Evolutionary conservation across 2,329 filamentous ascomycete species (phyloP), one percentile per base, ranked within the genome.

Genomic region (Neopestalotiopsis clavispora): DNA sequence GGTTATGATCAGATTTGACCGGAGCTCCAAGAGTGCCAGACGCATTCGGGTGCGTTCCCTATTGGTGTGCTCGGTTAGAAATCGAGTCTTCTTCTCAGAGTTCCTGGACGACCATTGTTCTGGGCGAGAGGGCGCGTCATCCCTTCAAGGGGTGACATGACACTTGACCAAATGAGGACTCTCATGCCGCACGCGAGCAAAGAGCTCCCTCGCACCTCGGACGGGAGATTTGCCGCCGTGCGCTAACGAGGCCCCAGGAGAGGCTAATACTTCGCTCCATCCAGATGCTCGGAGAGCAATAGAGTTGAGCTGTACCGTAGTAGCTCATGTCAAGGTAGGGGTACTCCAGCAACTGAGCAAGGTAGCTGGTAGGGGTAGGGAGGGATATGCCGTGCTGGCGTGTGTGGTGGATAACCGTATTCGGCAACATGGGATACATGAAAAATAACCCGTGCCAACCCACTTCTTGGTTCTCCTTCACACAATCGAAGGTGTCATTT

Each of bases 1-100:
- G 65, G 65, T 67, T 67, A 67, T 49, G 30, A 67, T 52, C 65
- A 67, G 65, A 45, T 60, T 20, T 23, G 49, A 40, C 30, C 61
- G 61, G 30, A 56, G 65, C 32, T 52, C 65, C n/a, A 38, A 65
- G 64, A 60, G 32, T 60, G 52, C 49, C 34, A 59, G 32, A 59
- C 23, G 56, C 23, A 59, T n/a, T 67, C 65, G 65, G 65, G 40
- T 60, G 56, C 28, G 14, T 12, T 67, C 56, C 56, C 56, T 59
- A 59, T 67, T 59, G 65, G 65, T 60, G 23, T 20, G 32, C 17
- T n/a, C 30, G 56, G 32, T 20, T 34, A 40, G 17, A 20, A 38
- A 34, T 52, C 45, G 14, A 45, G 42, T 38, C 32, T 30, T 56
- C 65, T 59, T 30, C 56, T 59, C 40, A 32, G 40, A 20, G 32